Percentiles rank a stretch among this genome's conserved stretches.
phyloP scores from a whole-genome alignment of 2,329 filamentous ascomycete species.

The Metarhizium robertsii region DNA sequence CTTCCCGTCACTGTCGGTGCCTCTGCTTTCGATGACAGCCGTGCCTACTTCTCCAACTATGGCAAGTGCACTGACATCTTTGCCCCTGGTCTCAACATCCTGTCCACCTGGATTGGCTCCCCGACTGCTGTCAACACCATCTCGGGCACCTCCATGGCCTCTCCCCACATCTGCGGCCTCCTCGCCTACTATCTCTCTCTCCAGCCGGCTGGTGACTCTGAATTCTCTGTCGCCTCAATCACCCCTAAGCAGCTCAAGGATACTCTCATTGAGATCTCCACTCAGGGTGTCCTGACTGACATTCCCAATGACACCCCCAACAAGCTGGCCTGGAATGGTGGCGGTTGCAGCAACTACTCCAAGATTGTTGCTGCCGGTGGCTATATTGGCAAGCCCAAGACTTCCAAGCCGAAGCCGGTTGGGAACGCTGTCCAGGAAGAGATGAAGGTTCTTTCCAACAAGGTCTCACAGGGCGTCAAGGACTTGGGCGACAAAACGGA shows the following conservation, averaged over 20 bases:
- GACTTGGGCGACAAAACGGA: slow-evolving; percentile 45
- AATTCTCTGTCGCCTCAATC: slow-evolving; percentile 80
- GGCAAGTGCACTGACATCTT: slow-evolving; percentile 99
- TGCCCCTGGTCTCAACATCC: slow-evolving; percentile 90
- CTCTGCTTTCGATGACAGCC: slow-evolving; percentile 85
- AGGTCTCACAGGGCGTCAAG: slow-evolving; percentile 46
- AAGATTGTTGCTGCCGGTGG: slow-evolving; percentile 67
- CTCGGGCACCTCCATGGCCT: slow-evolving; percentile 98
- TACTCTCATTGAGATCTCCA: slow-evolving; percentile 75
- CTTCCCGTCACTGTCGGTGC: slow-evolving; percentile 95
- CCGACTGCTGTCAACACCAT: slow-evolving; percentile 97
- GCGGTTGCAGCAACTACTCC: slow-evolving; percentile 84
- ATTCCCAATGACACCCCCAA: slow-evolving; percentile 84
- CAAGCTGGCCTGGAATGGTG: slow-evolving; percentile 98
- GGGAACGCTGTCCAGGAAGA: slow-evolving; percentile 52
- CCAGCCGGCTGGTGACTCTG: slow-evolving; percentile 81
- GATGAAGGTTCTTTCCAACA: slow-evolving; percentile 48
- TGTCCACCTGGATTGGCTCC: slow-evolving; percentile 97
- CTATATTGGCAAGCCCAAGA: slow-evolving; percentile 48
- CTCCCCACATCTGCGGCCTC: slow-evolving; percentile 91
- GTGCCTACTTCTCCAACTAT: slow-evolving; percentile 99
- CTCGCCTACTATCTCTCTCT: slow-evolving; percentile 97
- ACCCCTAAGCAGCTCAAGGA: slow-evolving; percentile 92
- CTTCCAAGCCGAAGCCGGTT: slow-evolving; percentile 45
- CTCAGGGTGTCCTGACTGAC: slow-evolving; percentile 66